These are phyloP conservation scores for Geotrichum cucujoidarum DNA, from an alignment of 1,139 yeast species.

Conservation along the genomic window DNA sequence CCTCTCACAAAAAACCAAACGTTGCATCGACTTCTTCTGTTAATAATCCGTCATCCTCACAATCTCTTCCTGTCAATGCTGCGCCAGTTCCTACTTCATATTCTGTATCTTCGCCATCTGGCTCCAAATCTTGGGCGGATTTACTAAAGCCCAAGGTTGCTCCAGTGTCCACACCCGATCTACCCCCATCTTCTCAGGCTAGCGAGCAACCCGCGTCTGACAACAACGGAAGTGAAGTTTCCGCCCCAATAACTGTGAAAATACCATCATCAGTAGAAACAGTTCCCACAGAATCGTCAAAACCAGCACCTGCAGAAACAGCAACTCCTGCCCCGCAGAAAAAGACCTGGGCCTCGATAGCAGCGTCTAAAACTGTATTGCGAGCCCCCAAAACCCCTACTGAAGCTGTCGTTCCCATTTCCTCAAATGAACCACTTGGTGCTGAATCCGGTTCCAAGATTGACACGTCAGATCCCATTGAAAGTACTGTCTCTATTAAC, in stretches of 20 bases:
- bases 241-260: conserved; percentile 18
- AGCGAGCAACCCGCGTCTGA: conserved; percentile 5
- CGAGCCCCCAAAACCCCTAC: conserved; percentile 23
- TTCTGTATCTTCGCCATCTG: conserved; percentile 24
- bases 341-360: conserved; percentile 42
- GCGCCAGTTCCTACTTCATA: conserved; percentile 22
- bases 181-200: conserved; percentile 9
- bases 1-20: conserved; percentile 11
- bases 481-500: no score
- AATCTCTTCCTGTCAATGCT: conserved; percentile 17
- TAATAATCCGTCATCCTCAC: conserved; percentile 22
- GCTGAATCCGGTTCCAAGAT: conserved; percentile 21
- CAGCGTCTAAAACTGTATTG: conserved; percentile 33
- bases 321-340: conserved; percentile 25
- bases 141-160: conserved; percentile 21
- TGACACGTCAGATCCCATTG: conserved; percentile 28
- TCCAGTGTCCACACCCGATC: conserved; percentile 9
- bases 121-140: conserved; percentile 32
- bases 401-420: conserved; percentile 20
- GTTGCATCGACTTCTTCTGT: neutral
- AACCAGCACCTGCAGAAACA: no score
- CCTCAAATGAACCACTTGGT: conserved; percentile 18
- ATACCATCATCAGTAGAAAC: conserved; percentile 18
- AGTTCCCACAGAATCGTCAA: no score
- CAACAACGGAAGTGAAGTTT: no score